Evolutionary conservation across 2,329 filamentous ascomycete genomes (phyloP).

Genomic region (Fusarium paranaense): DNA sequence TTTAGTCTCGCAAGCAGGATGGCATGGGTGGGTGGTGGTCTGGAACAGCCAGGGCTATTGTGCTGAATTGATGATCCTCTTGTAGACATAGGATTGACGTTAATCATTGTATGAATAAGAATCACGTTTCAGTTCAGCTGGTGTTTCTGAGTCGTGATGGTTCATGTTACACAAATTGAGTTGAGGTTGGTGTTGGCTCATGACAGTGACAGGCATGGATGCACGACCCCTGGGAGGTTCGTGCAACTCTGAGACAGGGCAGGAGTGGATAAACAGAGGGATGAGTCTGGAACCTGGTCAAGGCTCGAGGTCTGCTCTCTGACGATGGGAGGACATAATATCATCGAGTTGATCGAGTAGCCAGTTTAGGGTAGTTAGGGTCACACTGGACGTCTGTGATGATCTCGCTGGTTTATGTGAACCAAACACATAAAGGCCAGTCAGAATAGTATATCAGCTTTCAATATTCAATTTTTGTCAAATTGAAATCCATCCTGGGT

Average conservation of each 20-base stretch:
- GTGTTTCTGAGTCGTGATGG: background rate
- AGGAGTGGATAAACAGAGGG: background rate
- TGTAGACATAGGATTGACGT: conserved; percentile 37
- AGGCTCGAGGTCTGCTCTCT: background rate
- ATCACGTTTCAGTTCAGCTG: conserved; percentile 30
- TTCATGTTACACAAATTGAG: background rate
- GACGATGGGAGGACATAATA: background rate
- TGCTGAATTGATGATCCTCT: conserved; percentile 15
- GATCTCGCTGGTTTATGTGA: background rate
- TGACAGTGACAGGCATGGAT: background rate
- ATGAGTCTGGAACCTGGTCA: too few relatives aligned
- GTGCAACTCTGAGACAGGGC: background rate
- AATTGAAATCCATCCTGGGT: background rate
- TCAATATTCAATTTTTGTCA: background rate
- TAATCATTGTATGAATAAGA: conserved; percentile 46
- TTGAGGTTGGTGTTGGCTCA: background rate
- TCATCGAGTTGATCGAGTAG: background rate
- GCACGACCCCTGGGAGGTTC: background rate
- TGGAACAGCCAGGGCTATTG: conserved; percentile 9
- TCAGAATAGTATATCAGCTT: background rate
- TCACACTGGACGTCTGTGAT: background rate
- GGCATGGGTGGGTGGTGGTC: conserved; percentile 15
- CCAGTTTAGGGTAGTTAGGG: background rate
- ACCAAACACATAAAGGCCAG: background rate
- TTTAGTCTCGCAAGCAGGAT: conserved; percentile 11